phyloP scores from a whole-genome alignment of 2,329 filamentous ascomycete genomes.

The Alternaria arbusti region DNA sequence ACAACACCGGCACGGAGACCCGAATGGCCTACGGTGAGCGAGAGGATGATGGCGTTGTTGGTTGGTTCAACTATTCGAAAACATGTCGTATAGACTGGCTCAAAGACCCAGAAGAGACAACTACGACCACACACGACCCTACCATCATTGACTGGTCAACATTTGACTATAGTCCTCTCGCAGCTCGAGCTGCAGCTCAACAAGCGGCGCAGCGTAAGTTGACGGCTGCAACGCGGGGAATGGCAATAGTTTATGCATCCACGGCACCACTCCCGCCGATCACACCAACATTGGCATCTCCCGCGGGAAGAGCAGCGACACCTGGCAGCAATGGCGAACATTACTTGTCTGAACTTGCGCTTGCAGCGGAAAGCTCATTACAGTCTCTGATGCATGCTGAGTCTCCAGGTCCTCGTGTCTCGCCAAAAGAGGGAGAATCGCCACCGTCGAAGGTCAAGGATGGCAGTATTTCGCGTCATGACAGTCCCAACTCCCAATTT shows the following conservation, averaged over 20 bases:
- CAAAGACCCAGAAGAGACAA: not conserved
- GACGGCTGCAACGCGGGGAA: not conserved
- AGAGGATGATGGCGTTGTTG: not conserved
- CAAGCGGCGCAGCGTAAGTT: not conserved
- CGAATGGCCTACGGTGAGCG: constrained; percentile 3
- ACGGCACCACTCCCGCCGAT: not conserved
- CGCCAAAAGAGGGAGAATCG: not conserved
- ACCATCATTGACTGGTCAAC: constrained; percentile 3
- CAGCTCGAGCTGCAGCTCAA: not conserved
- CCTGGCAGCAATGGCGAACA: not conserved
- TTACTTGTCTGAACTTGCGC: not conserved
- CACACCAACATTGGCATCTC: not conserved
- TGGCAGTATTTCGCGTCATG: not conserved
- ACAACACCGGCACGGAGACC: not conserved
- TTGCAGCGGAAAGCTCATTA: not conserved
- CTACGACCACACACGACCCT: not conserved
- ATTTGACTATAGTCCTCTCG: constrained; percentile 6
- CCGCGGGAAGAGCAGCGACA: not conserved
- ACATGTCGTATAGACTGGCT: constrained; percentile 9
- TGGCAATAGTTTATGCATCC: not conserved
- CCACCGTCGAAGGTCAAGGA: not conserved
- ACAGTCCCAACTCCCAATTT: not conserved
- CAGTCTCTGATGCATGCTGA: not conserved
- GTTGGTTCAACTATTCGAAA: constrained; percentile 8
- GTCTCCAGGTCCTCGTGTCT: not conserved